A percentile compares a stretch with the other conserved stretches of the same genome.
These are phyloP conservation scores for Rhamnella rubrinervis DNA, from an alignment of 331 rosid species.

Conservation along the genomic window DNA sequence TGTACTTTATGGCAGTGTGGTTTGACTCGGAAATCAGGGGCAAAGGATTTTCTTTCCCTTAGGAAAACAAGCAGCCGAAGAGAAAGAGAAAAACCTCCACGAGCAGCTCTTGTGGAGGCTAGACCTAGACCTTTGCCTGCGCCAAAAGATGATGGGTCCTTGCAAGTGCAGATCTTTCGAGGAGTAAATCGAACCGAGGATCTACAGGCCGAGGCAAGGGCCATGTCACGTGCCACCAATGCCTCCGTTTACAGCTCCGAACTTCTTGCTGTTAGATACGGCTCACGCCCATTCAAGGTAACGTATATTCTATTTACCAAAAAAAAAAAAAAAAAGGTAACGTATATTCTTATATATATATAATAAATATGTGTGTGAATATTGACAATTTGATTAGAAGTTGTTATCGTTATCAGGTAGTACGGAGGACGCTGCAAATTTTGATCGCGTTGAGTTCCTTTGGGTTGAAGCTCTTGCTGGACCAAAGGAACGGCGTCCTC, in stretches of 20 bases:
- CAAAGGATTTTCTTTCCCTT: too few relatives aligned
- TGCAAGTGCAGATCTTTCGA: conserved; percentile 10
- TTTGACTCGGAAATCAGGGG: too few relatives aligned
- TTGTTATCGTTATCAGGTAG: conserved; percentile 22
- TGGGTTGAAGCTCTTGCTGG: conserved; percentile 55
- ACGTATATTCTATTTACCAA: too few relatives aligned
- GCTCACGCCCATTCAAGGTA: conserved; percentile 65
- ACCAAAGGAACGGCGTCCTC: conserved; percentile 58
- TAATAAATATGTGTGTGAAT: too few relatives aligned
- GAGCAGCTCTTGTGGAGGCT: conserved; percentile 3
- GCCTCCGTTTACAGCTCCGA: conserved; percentile 68
- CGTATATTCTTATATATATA: too few relatives aligned
- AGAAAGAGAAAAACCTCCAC: background rate
- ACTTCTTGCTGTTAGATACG: conserved; percentile 53
- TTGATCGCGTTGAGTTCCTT: conserved; percentile 50
- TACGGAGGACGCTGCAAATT: conserved; percentile 70
- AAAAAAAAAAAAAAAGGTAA: too few relatives aligned
- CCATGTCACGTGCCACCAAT: conserved; percentile 61
- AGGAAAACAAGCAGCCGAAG: too few relatives aligned
- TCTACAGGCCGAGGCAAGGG: conserved; percentile 71
- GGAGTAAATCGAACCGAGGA: conserved; percentile 51
- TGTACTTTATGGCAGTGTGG: too few relatives aligned
- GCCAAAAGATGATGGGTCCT: background rate
- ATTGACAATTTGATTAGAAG: too few relatives aligned
- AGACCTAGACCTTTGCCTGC: background rate